Evolutionary conservation across 768 basidiomycete genomes (phyloP), one percentile per base, ranked within the genome.

Genomic region (Nevesoporus exiguus): DNA sequence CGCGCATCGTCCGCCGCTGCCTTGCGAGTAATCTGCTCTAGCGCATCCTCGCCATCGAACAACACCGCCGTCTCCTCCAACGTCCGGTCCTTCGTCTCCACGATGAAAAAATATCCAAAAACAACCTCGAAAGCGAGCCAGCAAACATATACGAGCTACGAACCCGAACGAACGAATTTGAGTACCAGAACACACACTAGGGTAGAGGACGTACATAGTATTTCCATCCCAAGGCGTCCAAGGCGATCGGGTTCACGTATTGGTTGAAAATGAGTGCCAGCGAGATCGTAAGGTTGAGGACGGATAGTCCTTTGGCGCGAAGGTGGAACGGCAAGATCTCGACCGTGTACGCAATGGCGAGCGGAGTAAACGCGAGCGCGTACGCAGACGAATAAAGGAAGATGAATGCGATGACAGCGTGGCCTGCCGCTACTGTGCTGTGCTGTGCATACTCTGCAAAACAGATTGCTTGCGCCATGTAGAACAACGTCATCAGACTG

Each of bases 181-280:
- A 19, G 46, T 11, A 29, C 8, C 27, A 29, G 27, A 29, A 8
- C 27, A 8, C 27, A 29, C 5, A 29, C 27, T 8, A 8, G 27
- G 27, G 27, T n/a, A 29, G 15, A 5, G 14, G 7, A 72, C 79
- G 49, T 51, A 83, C 78, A 67, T 89, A 89, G 76, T 90, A 91
- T 66, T 84, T 89, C 90, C 90, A 91, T 51, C 66, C 74, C 47
- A 91, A 73, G 34, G 65, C 53, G 6, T 77, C 76, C 40, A 91
- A 75, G 31, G 88, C 89, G 67, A 90, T 80, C 33, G 90, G 91
- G 75, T 93, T 93, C 68, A 86, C 83, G 65, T 92, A 90, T 72
- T 91, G 90, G 68, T 92, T 93, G 73, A 95, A 90, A 70, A 95
- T 88, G 61, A 93, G 83, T 7, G 90, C 80, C 51, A 86, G 60